phyloP scores from a whole-genome alignment of 2,329 filamentous ascomycete species.

The Plectosphaerella sp. region DNA sequence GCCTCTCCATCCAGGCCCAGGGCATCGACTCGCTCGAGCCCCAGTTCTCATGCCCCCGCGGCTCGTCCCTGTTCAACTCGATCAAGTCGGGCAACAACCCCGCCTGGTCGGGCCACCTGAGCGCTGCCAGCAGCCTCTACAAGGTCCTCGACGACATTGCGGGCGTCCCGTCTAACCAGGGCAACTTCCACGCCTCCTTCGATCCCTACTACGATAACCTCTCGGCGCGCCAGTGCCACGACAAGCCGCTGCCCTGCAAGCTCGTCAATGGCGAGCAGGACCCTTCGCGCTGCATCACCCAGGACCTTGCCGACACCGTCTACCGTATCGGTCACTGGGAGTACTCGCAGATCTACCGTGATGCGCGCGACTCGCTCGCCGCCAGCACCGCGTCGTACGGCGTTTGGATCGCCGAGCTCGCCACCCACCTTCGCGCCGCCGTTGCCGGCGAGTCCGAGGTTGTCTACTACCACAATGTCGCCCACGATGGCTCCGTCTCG shows the following conservation, averaged over 20 bases:
- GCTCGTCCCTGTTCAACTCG: conserved; percentile 33
- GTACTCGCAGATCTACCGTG: conserved; percentile 74
- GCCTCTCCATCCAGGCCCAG: conserved; percentile 38
- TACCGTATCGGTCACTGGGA: conserved; percentile 78
- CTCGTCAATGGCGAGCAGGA: conserved; percentile 23
- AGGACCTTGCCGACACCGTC: conserved; percentile 60
- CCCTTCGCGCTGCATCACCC: conserved; percentile 50
- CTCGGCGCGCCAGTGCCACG: conserved; percentile 72
- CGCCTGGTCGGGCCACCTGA: conserved; percentile 62
- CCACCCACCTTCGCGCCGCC: conserved; percentile 55
- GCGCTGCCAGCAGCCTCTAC: conserved; percentile 50
- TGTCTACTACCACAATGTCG: conserved; percentile 70
- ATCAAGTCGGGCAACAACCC: conserved; percentile 39
- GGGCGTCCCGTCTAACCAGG: conserved; percentile 51
- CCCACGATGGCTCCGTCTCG: conserved; percentile 72
- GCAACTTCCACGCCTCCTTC: conserved; percentile 64
- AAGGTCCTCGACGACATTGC: conserved; percentile 61
- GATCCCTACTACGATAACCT: conserved; percentile 87
- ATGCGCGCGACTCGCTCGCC: conserved; percentile 55
- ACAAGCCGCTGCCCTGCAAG: conserved; percentile 67
- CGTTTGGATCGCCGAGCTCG: conserved; percentile 71
- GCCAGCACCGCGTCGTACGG: conserved; percentile 61
- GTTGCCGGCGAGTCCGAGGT: conserved; percentile 31
- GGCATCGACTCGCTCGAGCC: conserved; percentile 72
- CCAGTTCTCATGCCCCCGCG: conserved; percentile 59